Evolutionary conservation across 2,329 filamentous ascomycete genomes (phyloP).

Genomic region (Colletotrichum somersetense): DNA sequence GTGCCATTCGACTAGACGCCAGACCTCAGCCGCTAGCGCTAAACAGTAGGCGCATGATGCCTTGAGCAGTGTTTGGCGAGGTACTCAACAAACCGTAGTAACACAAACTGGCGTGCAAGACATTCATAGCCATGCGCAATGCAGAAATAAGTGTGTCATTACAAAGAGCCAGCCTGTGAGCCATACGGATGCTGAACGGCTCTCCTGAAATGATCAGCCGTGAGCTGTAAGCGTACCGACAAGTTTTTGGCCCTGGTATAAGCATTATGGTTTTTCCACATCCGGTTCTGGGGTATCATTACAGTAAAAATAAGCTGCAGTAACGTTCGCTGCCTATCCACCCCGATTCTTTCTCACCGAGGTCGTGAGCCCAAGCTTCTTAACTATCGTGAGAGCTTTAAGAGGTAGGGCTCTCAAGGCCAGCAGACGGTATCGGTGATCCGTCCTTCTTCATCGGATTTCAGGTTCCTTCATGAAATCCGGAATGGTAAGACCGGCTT

Average conservation of each 20-base stretch:
- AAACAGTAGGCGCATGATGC: conserved; percentile 2
- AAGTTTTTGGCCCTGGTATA: conserved; percentile 3
- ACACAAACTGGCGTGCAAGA: neutral
- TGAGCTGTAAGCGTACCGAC: neutral
- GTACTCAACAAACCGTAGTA: neutral
- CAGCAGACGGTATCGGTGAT: neutral
- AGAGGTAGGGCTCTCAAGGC: neutral
- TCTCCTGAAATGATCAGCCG: neutral
- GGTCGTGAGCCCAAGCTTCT: neutral
- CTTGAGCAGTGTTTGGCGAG: neutral
- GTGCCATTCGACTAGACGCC: conserved; percentile 3
- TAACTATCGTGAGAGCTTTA: neutral
- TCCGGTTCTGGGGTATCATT: conserved; percentile 38
- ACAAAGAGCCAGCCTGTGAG: neutral
- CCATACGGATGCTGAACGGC: neutral
- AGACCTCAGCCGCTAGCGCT: conserved; percentile 31
- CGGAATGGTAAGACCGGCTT: conserved; percentile 53
- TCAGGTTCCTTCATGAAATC: conserved; percentile 60
- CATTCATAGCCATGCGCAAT: conserved; percentile 2
- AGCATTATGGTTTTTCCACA: neutral
- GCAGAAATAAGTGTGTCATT: neutral
- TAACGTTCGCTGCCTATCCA: neutral
- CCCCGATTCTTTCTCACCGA: neutral
- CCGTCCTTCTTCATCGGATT: conserved; percentile 49
- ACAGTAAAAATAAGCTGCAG: conserved; percentile 29